Conservation (phyloP, 73 alveolate genomes). For the Urostyla sp. region DNA sequence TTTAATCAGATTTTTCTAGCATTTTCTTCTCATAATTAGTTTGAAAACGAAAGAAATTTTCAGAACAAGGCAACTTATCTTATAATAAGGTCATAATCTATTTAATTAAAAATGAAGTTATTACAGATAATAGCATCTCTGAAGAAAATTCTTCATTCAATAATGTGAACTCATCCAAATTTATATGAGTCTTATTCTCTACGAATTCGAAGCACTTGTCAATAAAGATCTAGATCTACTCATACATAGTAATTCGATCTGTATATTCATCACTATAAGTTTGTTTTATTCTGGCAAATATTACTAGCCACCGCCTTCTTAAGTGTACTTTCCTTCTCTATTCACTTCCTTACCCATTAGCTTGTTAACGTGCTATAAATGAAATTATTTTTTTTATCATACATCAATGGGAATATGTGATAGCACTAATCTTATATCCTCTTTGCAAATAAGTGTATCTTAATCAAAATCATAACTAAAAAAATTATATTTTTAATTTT, state of each 20-base stretch:
- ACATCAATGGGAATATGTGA: constrained; percentile 78
- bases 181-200: constrained; percentile 38
- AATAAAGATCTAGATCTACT: constrained; percentile 47
- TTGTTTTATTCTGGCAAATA: background rate
- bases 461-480: constrained; percentile 79
- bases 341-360: background rate
- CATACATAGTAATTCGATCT: constrained; percentile 60
- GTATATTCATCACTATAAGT: constrained; percentile 18
- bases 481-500: background rate
- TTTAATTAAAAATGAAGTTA: background rate
- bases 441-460: constrained; percentile 82
- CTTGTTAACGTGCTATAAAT: constrained; percentile 11
- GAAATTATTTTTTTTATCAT: background rate
- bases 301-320: constrained; percentile 26
- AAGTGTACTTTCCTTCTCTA: constrained; percentile 16
- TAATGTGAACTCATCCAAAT: constrained; percentile 54
- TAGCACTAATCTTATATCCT: constrained; percentile 82
- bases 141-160: constrained; percentile 59
- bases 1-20: background rate
- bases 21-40: constrained; percentile 49
- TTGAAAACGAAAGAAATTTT: constrained; percentile 58
- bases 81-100: constrained; percentile 50
- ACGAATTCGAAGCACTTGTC: constrained; percentile 20
- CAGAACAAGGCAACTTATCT: constrained; percentile 69
- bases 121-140: constrained; percentile 60